Percentiles rank a stretch among this genome's conserved stretches.
Conservation (phyloP, 1,284 basidiomycete species). For the Pseudozyma sp. region DNA sequence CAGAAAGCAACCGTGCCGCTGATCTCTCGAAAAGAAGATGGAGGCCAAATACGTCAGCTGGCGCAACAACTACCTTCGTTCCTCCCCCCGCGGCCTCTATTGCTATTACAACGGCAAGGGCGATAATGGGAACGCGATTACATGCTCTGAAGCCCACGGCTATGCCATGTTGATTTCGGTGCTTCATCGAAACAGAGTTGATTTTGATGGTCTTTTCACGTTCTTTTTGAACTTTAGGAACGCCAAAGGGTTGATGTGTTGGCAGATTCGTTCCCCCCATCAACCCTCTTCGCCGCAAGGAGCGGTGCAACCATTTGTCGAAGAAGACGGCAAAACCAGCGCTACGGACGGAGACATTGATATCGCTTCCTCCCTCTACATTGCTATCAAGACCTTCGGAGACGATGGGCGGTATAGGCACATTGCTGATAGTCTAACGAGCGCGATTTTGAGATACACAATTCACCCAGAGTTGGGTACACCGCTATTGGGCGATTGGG, state of each 20-base stretch:
- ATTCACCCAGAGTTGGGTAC: constrained; percentile 54
- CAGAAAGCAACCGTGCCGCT: neutral
- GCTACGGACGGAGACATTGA: constrained; percentile 66
- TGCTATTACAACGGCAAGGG: constrained; percentile 61
- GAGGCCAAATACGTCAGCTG: constrained; percentile 51
- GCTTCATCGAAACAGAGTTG: constrained; percentile 53
- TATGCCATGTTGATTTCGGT: constrained; percentile 65
- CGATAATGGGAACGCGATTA: constrained; percentile 63
- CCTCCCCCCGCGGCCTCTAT: constrained; percentile 42
- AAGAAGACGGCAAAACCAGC: constrained; percentile 51
- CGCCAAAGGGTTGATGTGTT: constrained; percentile 59
- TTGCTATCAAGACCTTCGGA: constrained; percentile 39
- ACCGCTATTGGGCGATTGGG: constrained; percentile 64
- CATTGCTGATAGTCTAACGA: constrained; percentile 47
- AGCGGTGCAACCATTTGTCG: constrained; percentile 39
- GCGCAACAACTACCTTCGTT: constrained; percentile 39
- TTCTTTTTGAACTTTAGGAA: constrained; percentile 60
- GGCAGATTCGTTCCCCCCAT: constrained; percentile 53
- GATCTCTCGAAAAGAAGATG: constrained; percentile 18
- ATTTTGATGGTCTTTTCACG: constrained; percentile 56
- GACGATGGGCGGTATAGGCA: constrained; percentile 43
- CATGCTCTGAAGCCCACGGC: constrained; percentile 64
- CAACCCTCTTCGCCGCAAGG: constrained; percentile 13
- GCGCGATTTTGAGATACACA: constrained; percentile 35
- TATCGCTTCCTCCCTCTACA: constrained; percentile 59